Conservation (phyloP, 208 protist species). For the Wallacemonas sp. region DNA sequence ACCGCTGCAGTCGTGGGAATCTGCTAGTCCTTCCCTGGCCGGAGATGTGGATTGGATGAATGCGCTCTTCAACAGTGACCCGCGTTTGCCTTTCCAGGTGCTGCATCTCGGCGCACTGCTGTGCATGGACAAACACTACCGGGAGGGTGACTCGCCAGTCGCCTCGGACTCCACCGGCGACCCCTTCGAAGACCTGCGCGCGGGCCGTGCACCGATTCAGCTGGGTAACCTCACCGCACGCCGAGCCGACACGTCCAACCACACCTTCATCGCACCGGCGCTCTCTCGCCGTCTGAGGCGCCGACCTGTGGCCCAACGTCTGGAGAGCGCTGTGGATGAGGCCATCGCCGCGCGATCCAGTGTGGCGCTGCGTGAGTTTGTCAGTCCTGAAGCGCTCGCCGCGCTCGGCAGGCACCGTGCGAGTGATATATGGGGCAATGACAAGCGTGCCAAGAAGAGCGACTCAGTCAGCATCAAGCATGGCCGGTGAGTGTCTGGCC, state of each 20-base stretch:
- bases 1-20: conserved; percentile 3
- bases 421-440: neutral
- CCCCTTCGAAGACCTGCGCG: neutral
- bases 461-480: neutral
- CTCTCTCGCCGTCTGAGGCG: neutral
- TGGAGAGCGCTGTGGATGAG: neutral
- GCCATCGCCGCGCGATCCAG: neutral
- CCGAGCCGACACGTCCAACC: too few species aligned
- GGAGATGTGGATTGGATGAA: conserved; percentile 32
- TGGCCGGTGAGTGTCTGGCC: neutral
- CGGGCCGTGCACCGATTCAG: neutral
- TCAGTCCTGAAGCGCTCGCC: neutral
- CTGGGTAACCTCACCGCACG: too few species aligned
- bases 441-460: neutral
- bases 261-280: neutral
- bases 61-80: conserved; percentile 66
- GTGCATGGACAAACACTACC: conserved; percentile 29
- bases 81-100: conserved; percentile 61
- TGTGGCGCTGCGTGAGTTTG: conserved; percentile 1
- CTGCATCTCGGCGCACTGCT: conserved; percentile 57
- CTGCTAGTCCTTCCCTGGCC: neutral
- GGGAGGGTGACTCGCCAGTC: conserved; percentile 7
- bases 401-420: neutral
- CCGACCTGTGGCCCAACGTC: neutral
- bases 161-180: neutral